Evolutionary conservation across 371 early-diverging fungal species (phyloP), one percentile per base, ranked within the genome.

Genomic region (Amoeboaphelidium occidentale): DNA sequence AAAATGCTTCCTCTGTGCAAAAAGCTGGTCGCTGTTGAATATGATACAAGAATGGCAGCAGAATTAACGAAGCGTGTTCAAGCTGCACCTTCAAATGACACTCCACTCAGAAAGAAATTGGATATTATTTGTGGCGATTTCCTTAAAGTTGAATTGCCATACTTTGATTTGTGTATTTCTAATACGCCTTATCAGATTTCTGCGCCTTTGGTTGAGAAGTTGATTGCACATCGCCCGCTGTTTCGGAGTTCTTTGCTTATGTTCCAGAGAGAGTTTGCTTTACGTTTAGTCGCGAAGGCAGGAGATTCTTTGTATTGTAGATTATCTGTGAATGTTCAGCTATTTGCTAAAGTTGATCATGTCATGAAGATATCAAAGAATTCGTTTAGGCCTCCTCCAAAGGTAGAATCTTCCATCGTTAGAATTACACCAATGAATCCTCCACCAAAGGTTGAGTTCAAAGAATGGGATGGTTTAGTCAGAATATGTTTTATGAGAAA

Each of bases 181-280:
- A 99, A 99, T 71, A 94, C 97, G n/a, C 99, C 99, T 21, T 99
- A 98, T 67, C 97, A 98, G 63, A 73, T 79, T 50, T 57, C 96
- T 12, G 89, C 96, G 14, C 86, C 94, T 0, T 72, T 99, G 28
- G 77, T 86, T 1, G 93, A 98, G 67, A 99, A 99, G 64, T 70
- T 99, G 43, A 68, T 99, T 22, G 75, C 73, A 50, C 97, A 92
- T 59, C 76, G 91, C 41, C 92, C 93, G 2, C 56, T 87, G 14
- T 69, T 69, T 57, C 70, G 76, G 49, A 79, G 78, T 54, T 86
- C 94, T 0, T 76, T 92, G 51, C 86, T 99, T 50, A 96, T 98
- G 97, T 97, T 99, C 64, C 99, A 99, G 66, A 79, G 90, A 57
- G 99, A 99, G 70, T 99, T 99, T 65, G 98, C 97, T 12, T 63